Evolutionary conservation across 371 early-diverging fungal species (phyloP).

Genomic region (Apophysomyces trapeziformis): DNA sequence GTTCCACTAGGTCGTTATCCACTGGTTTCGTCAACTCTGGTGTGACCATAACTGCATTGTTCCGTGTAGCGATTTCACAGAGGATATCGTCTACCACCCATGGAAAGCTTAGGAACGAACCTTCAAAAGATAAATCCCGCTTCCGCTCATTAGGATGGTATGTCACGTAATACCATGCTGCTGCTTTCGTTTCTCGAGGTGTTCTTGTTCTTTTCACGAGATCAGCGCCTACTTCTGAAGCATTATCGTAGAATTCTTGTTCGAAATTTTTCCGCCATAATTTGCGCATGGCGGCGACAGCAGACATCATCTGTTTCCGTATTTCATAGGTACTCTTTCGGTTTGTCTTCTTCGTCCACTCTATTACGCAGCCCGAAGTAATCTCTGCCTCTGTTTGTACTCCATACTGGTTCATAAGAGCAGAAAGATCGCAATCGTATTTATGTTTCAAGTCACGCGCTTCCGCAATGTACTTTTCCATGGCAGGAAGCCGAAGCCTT

Average conservation of each 20-base stretch:
- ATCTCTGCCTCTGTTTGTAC: constrained; percentile 54
- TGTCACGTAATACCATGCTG: constrained; percentile 74
- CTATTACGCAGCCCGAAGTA: constrained; percentile 37
- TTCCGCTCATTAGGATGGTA: constrained; percentile 50
- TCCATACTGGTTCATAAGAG: constrained; percentile 63
- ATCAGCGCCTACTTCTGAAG: constrained; percentile 15
- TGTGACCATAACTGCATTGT: constrained; percentile 1
- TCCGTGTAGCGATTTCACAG: constrained; percentile 53
- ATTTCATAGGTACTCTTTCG: constrained; percentile 13
- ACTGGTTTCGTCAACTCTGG: constrained; percentile 14
- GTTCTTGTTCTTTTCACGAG: background rate
- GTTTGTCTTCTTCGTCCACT: constrained; percentile 27
- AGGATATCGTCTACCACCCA: constrained; percentile 64
- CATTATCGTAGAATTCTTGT: constrained; percentile 31
- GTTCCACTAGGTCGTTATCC: constrained; percentile 20
- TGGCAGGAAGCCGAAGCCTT: constrained; percentile 51
- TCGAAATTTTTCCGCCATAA: constrained; percentile 48
- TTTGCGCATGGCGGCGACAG: constrained; percentile 34
- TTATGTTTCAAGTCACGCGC: constrained; percentile 43
- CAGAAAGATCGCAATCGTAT: constrained; percentile 58
- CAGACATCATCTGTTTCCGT: constrained; percentile 24
- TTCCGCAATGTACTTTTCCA: constrained; percentile 55
- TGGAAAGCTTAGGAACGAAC: constrained; percentile 59
- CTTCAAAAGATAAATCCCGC: constrained; percentile 26
- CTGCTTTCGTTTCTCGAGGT: constrained; percentile 52